Percentiles rank a stretch among this genome's conserved stretches.
These are phyloP conservation scores for Tetrapisispora namnaoensis DNA, from an alignment of 805 yeast genomes.

Conservation along the genomic window DNA sequence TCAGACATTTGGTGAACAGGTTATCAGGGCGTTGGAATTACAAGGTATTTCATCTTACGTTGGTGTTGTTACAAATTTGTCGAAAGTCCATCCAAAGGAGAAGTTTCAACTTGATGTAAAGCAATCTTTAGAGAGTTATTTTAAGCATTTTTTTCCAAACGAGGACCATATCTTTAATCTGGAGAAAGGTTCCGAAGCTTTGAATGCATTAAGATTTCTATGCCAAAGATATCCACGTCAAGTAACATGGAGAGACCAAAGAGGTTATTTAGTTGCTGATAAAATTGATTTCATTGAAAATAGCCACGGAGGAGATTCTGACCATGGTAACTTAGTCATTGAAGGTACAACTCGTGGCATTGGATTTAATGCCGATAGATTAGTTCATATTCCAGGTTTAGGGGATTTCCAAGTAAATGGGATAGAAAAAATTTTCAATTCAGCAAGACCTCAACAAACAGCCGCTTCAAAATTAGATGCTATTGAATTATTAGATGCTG, in stretches of 20 bases:
- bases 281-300: slow-evolving; percentile 31
- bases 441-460: slow-evolving; percentile 20
- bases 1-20: slow-evolving; percentile 71
- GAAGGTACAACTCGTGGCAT: slow-evolving; percentile 83
- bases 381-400: slow-evolving; percentile 77
- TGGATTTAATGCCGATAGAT: slow-evolving; percentile 67
- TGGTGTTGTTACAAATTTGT: slow-evolving; percentile 70
- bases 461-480: slow-evolving; percentile 6
- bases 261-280: slow-evolving; percentile 83
- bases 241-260: slow-evolving; percentile 83
- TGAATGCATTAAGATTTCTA: slow-evolving; percentile 59
- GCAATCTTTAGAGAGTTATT: slow-evolving; percentile 54
- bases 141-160: slow-evolving; percentile 68
- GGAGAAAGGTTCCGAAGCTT: slow-evolving; percentile 58
- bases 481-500: slow-evolving; percentile 10
- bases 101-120: slow-evolving; percentile 66
- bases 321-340: slow-evolving; percentile 40
- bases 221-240: slow-evolving; percentile 84
- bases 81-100: slow-evolving; percentile 55
- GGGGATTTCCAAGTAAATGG: slow-evolving; percentile 79
- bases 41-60: slow-evolving; percentile 84
- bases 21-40: slow-evolving; percentile 75
- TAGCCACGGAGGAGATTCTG: slow-evolving; percentile 5
- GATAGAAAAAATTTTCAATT: slow-evolving; percentile 43
- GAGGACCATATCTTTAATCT: slow-evolving; percentile 68